These are phyloP conservation scores for Eucalyptus marginata DNA, from an alignment of 345 rosid species.

Conservation along the genomic window DNA sequence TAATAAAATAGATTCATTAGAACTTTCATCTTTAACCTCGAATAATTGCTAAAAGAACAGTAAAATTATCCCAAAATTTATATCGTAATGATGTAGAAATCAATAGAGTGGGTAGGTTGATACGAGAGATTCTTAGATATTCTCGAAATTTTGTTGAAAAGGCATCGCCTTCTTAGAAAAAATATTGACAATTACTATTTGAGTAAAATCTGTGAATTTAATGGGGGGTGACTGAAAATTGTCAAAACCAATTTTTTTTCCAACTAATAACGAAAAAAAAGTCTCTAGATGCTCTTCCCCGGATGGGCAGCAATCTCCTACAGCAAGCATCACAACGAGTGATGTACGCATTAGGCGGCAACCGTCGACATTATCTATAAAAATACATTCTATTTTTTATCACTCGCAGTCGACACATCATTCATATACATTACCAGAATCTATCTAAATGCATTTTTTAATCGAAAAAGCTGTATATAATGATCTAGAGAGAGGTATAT, in stretches of 20 bases:
- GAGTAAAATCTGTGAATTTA: background rate
- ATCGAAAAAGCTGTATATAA: no score
- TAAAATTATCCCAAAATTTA: background rate
- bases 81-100: background rate
- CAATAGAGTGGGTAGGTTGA: background rate
- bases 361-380: background rate
- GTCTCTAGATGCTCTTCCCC: background rate
- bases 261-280: no score
- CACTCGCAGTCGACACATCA: rapidly evolving
- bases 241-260: background rate
- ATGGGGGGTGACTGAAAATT: background rate
- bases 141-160: no score
- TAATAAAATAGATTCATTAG: background rate
- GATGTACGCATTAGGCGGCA: background rate
- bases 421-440: background rate
- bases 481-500: background rate
- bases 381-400: background rate
- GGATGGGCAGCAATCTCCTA: background rate
- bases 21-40: background rate
- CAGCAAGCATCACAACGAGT: background rate
- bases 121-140: background rate
- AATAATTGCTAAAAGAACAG: background rate
- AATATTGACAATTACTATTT: no score
- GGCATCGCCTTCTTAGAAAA: no score
- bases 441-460: no score